A percentile compares a stretch with the other conserved stretches of the same genome.
These are phyloP conservation scores for Betula pendula DNA, from an alignment of 306 rosid species.

Conservation along the genomic window DNA sequence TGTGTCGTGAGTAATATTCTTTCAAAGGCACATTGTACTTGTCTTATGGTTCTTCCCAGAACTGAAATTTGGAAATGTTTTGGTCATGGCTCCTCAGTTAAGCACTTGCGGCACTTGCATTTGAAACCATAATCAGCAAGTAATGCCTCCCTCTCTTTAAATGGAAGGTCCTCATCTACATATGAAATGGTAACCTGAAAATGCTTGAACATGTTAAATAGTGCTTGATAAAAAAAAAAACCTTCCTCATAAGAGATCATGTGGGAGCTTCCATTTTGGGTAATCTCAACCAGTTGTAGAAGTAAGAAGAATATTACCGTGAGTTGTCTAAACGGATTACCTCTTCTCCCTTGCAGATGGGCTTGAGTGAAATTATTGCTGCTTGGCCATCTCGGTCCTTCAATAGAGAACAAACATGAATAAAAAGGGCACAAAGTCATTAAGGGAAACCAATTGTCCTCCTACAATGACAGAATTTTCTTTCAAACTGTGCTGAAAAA, in stretches of 20 bases:
- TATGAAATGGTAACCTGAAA: constrained; percentile 90
- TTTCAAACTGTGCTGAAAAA: no score
- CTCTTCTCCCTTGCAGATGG: constrained; percentile 80
- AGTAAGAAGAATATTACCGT: background rate
- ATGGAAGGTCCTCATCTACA: constrained; percentile 81
- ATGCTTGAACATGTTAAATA: constrained; percentile 19
- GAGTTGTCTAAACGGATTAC: constrained; percentile 35
- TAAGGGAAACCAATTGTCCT: background rate
- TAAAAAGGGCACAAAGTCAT: background rate
- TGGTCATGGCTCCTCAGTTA: constrained; percentile 47
- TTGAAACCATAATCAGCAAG: constrained; percentile 86
- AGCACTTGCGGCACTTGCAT: constrained; percentile 74
- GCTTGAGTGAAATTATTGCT: constrained; percentile 62
- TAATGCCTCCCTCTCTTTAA: constrained; percentile 69
- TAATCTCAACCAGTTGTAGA: background rate
- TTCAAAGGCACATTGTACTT: constrained; percentile 1
- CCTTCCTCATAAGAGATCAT: background rate
- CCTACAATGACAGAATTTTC: no score
- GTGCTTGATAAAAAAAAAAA: background rate
- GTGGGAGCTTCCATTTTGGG: background rate
- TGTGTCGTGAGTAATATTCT: constrained; percentile 4
- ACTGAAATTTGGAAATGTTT: background rate
- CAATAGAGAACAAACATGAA: constrained; percentile 8
- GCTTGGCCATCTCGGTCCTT: constrained; percentile 98
- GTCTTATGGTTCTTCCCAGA: background rate